These are phyloP conservation scores for Blastobotrys aristatus DNA, from an alignment of 1,139 yeast species.

Conservation along the genomic window DNA sequence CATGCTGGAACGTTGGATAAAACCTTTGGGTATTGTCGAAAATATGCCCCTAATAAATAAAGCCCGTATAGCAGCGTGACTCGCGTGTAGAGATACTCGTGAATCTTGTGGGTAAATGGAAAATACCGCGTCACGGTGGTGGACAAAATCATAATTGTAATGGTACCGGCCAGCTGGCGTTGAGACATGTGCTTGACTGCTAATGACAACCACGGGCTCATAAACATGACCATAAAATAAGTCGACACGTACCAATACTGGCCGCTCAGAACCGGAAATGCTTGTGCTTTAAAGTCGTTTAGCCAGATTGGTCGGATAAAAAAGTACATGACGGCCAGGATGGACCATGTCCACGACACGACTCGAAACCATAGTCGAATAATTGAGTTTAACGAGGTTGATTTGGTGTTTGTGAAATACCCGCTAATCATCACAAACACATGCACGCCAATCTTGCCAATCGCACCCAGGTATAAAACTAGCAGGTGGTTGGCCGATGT, in stretches of 20 bases:
- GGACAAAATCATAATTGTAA: background rate
- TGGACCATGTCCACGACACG: background rate
- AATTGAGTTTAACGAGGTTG: background rate
- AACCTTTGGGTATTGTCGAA: slow-evolving; percentile 4
- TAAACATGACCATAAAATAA: slow-evolving; percentile 2
- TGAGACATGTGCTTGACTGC: background rate
- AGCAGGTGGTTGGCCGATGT: slow-evolving; percentile 8
- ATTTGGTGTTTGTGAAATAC: slow-evolving; percentile 11
- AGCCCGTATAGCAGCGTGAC: background rate
- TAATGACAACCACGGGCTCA: background rate
- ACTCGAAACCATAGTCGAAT: slow-evolving; percentile 9
- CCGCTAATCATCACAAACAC: slow-evolving; percentile 16
- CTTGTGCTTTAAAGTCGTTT: background rate
- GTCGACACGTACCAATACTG: slow-evolving; percentile 7
- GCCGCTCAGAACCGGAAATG: slow-evolving; percentile 4
- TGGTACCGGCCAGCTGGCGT: background rate
- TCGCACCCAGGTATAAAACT: slow-evolving; percentile 5
- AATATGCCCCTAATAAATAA: slow-evolving; percentile 4
- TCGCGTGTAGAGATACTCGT: slow-evolving; percentile 1
- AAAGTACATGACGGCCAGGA: background rate
- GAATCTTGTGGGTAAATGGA: background rate
- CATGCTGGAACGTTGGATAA: background rate
- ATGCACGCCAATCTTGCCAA: slow-evolving; percentile 15
- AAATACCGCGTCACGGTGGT: background rate
- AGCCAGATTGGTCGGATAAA: background rate